A percentile compares a stretch with the other conserved stretches of the same genome.
Evolutionary conservation across 331 rosid genomes (phyloP).

Genomic region (Quercus phellos): DNA sequence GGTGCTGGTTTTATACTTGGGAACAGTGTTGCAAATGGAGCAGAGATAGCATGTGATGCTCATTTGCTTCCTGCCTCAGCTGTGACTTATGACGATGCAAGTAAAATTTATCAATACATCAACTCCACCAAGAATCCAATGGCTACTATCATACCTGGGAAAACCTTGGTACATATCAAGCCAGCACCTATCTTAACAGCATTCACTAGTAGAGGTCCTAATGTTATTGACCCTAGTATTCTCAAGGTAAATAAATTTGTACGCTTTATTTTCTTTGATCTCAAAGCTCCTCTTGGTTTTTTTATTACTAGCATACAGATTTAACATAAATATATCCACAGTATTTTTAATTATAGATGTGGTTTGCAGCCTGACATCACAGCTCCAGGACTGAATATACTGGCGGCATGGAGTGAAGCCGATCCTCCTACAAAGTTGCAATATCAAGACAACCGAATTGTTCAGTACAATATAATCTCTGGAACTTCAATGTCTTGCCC

Average conservation of each 20-base stretch:
- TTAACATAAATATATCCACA: neutral
- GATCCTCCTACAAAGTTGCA: constrained; percentile 67
- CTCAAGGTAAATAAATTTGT: constrained; percentile 50
- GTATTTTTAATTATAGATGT: neutral
- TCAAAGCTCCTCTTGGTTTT: too few species aligned
- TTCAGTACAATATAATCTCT: constrained; percentile 58
- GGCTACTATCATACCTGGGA: constrained; percentile 58
- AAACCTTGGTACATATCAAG: constrained; percentile 50
- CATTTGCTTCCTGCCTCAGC: constrained; percentile 77
- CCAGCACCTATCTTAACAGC: constrained; percentile 87
- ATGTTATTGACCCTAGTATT: constrained; percentile 60
- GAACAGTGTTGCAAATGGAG: constrained; percentile 37
- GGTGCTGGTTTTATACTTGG: constrained; percentile 74
- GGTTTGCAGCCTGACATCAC: constrained; percentile 78
- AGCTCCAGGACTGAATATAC: constrained; percentile 85
- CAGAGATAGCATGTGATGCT: constrained; percentile 50
- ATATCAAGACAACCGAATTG: constrained; percentile 49
- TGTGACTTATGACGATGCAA: constrained; percentile 41
- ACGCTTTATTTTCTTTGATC: neutral
- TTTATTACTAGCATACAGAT: neutral
- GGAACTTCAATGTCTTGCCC: constrained; percentile 99
- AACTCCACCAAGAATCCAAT: constrained; percentile 42
- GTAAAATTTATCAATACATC: constrained; percentile 44
- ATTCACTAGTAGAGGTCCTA: constrained; percentile 90
- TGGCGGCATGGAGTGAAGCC: constrained; percentile 84